Evolutionary conservation across 2,329 filamentous ascomycete species (phyloP).

Genomic region (Talaromyces rugulosus): DNA sequence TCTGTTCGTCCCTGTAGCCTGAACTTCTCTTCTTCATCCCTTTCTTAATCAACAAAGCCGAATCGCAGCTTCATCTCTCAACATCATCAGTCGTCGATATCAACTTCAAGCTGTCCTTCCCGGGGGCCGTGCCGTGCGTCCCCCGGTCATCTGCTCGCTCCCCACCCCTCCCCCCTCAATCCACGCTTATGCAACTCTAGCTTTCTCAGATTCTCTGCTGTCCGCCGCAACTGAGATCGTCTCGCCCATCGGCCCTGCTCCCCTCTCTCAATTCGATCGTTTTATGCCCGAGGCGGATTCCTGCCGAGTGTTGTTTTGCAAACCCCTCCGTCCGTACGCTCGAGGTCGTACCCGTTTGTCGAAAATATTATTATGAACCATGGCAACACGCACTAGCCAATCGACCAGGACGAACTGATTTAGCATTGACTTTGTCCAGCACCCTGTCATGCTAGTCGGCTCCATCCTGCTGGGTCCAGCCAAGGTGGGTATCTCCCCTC

Average conservation of each 20-base stretch:
- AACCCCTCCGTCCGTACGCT: too few species aligned
- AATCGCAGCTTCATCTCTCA: background rate
- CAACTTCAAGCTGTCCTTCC: background rate
- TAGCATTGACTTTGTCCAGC: background rate
- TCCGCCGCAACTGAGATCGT: background rate
- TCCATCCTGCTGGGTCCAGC: background rate
- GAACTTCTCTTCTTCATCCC: background rate
- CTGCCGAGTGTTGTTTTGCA: too few species aligned
- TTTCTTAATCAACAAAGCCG: too few species aligned
- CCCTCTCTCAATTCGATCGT: background rate
- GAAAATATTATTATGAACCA: too few species aligned
- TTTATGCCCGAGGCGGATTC: background rate
- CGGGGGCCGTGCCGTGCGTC: background rate
- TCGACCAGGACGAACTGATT: background rate
- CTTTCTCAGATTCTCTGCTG: slow-evolving; percentile 2
- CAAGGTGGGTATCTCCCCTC: background rate
- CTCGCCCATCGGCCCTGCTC: background rate
- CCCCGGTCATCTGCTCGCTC: background rate
- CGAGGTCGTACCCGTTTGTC: too few species aligned
- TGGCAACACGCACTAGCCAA: background rate
- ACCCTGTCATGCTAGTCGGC: background rate
- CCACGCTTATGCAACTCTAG: slow-evolving; percentile 2
- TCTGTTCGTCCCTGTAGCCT: background rate
- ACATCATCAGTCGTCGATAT: background rate
- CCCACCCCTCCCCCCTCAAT: background rate